Conservation (phyloP, 352 stramenopile species). For the Blastocystis sp. region DNA sequence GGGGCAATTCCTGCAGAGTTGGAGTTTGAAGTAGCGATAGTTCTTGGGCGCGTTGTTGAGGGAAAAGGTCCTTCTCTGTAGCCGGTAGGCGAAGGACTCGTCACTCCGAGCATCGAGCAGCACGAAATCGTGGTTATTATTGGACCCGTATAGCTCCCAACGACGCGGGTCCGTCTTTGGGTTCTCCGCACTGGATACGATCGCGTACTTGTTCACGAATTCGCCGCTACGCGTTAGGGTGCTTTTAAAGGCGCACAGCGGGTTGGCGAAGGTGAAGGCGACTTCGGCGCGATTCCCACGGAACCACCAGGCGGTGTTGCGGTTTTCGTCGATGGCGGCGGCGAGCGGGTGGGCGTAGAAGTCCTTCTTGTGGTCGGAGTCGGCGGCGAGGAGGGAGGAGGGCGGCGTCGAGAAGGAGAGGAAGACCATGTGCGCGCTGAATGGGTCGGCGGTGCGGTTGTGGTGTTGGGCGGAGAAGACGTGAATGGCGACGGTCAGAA, state of each 20-base stretch:
- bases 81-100: slow-evolving; percentile 22
- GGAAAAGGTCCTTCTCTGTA: neutral
- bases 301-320: slow-evolving; percentile 38
- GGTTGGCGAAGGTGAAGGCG: slow-evolving; percentile 17
- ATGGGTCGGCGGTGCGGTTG: slow-evolving; percentile 29
- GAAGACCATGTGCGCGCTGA: slow-evolving; percentile 49
- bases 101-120: slow-evolving; percentile 11
- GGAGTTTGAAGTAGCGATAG: slow-evolving; percentile 14
- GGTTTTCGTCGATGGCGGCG: neutral
- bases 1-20: neutral
- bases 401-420: slow-evolving; percentile 27
- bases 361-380: slow-evolving; percentile 24
- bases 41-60: slow-evolving; percentile 31
- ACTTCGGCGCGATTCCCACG: neutral
- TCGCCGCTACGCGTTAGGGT: slow-evolving; percentile 12
- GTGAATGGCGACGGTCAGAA: slow-evolving; percentile 37
- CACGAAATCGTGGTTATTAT: slow-evolving; percentile 17
- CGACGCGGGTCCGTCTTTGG: neutral
- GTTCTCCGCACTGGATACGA: slow-evolving; percentile 25
- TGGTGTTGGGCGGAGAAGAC: neutral
- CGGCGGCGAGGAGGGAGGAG: neutral
- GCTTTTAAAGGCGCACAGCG: neutral
- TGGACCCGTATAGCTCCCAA: slow-evolving; percentile 44
- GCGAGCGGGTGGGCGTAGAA: slow-evolving; percentile 40
- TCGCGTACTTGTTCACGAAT: slow-evolving; percentile 57